Conservation (phyloP, 2,329 filamentous ascomycete genomes). For the Penicillium sp. region DNA sequence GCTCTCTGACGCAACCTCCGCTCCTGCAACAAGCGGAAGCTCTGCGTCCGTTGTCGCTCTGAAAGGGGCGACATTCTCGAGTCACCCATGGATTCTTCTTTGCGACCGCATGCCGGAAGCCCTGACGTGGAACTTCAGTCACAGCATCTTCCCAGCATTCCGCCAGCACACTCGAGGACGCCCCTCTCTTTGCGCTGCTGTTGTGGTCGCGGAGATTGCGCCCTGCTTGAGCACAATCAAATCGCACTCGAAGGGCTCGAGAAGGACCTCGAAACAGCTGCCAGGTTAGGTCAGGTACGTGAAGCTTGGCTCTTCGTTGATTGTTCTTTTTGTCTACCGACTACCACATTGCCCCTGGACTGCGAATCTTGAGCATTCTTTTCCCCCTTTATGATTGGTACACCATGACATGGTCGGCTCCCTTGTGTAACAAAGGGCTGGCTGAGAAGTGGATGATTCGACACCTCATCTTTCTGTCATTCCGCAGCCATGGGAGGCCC, state of each 20-base stretch:
- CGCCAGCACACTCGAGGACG: conserved; percentile 22
- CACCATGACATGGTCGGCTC: background rate
- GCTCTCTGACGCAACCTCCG: conserved; percentile 6
- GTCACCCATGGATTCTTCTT: conserved; percentile 23
- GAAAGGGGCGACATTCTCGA: conserved; percentile 27
- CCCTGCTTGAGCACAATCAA: conserved; percentile 74
- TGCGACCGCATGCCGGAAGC: conserved; percentile 19
- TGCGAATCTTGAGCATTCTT: background rate
- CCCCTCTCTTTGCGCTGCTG: conserved; percentile 57
- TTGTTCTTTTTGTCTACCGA: background rate
- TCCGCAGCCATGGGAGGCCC: conserved; percentile 4
- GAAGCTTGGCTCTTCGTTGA: conserved; percentile 11
- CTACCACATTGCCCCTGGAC: too few species aligned
- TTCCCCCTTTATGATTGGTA: too few species aligned
- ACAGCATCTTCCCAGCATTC: conserved; percentile 26
- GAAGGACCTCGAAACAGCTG: conserved; percentile 79
- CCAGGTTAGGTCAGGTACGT: conserved; percentile 86
- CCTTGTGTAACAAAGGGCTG: conserved; percentile 5
- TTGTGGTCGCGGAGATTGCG: conserved; percentile 74
- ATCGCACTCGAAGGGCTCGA: conserved; percentile 73
- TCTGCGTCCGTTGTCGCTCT: conserved; percentile 15
- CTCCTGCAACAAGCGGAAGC: conserved; percentile 16
- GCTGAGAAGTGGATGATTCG: conserved; percentile 16
- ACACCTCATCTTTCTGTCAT: conserved; percentile 18
- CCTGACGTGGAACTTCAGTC: conserved; percentile 12